phyloP scores from a whole-genome alignment of 352 stramenopile genomes.

The Paralagenidium karlingii region DNA sequence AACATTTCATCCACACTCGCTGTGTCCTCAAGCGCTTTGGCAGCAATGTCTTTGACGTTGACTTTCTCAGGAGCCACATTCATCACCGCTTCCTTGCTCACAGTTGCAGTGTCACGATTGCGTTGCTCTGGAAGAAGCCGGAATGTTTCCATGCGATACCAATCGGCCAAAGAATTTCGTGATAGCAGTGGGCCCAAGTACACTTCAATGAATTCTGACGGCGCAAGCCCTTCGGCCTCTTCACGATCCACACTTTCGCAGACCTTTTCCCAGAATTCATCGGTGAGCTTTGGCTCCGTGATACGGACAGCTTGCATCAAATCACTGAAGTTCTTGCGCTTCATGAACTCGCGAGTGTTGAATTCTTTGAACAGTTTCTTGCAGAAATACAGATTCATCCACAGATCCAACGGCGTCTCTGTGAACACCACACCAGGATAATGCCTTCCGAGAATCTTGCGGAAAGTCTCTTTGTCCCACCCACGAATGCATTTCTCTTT shows the following conservation, averaged over 20 bases:
- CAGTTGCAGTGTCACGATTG: constrained; percentile 9
- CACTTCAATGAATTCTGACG: constrained; percentile 24
- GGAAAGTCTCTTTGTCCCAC: constrained; percentile 24
- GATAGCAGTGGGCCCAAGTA: constrained; percentile 22
- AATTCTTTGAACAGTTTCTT: constrained; percentile 33
- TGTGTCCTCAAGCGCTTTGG: constrained; percentile 22
- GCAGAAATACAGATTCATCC: constrained; percentile 35
- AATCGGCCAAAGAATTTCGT: constrained; percentile 26
- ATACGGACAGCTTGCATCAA: constrained; percentile 21
- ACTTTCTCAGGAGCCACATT: constrained; percentile 33
- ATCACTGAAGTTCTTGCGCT: constrained; percentile 24
- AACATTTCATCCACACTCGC: constrained; percentile 34
- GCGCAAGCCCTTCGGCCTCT: constrained; percentile 15
- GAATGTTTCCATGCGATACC: constrained; percentile 46
- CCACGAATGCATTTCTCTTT: constrained; percentile 5
- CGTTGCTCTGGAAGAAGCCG: constrained; percentile 27
- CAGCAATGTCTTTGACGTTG: constrained; percentile 27
- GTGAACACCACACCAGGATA: constrained; percentile 17
- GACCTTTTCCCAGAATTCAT: constrained; percentile 21
- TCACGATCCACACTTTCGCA: constrained; percentile 22
- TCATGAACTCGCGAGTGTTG: constrained; percentile 20
- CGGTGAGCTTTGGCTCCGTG: constrained; percentile 22
- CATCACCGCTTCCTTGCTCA: constrained; percentile 27
- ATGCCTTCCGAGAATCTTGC: constrained; percentile 20
- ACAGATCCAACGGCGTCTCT: constrained; percentile 22